Evolutionary conservation across 176 grass and related monocot genomes (phyloP).

Genomic region (Cenchrus americanus): DNA sequence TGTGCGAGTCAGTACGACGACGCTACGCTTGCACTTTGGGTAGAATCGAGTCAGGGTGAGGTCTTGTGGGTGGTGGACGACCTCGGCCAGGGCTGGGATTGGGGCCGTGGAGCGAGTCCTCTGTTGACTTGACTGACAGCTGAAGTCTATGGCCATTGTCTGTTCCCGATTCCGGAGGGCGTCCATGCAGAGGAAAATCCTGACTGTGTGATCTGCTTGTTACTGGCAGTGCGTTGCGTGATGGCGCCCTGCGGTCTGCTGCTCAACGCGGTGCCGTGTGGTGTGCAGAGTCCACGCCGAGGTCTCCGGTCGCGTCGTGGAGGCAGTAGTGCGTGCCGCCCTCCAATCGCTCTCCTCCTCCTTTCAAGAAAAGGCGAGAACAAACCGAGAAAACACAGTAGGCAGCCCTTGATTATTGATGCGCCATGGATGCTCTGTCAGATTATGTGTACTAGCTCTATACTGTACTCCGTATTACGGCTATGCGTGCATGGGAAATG

Average conservation of each 20-base stretch:
- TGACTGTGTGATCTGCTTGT: neutral
- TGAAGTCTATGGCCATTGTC: slow-evolving; percentile 21
- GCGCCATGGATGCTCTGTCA: neutral
- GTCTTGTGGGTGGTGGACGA: neutral
- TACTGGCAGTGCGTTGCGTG: too few relatives aligned
- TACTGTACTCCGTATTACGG: neutral
- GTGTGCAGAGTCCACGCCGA: slow-evolving; percentile 5
- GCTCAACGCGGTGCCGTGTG: too few relatives aligned
- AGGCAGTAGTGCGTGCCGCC: too few relatives aligned
- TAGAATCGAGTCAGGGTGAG: neutral
- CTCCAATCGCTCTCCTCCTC: neutral
- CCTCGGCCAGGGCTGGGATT: neutral
- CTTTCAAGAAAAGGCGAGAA: neutral
- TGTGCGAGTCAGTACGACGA: too few relatives aligned
- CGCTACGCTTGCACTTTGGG: neutral
- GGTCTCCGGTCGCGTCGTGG: neutral
- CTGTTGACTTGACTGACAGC: neutral
- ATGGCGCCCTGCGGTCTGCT: too few relatives aligned
- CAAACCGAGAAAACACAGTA: neutral
- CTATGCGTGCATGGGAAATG: neutral
- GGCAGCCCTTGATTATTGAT: neutral
- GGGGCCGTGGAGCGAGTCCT: neutral
- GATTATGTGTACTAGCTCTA: neutral
- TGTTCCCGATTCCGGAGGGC: neutral
- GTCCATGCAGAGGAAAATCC: slow-evolving; percentile 10